Percentiles rank a stretch among this genome's conserved stretches.
These are phyloP conservation scores for Chrysosporium queenslandicum DNA, from an alignment of 2,329 filamentous ascomycete genomes.

Conservation along the genomic window DNA sequence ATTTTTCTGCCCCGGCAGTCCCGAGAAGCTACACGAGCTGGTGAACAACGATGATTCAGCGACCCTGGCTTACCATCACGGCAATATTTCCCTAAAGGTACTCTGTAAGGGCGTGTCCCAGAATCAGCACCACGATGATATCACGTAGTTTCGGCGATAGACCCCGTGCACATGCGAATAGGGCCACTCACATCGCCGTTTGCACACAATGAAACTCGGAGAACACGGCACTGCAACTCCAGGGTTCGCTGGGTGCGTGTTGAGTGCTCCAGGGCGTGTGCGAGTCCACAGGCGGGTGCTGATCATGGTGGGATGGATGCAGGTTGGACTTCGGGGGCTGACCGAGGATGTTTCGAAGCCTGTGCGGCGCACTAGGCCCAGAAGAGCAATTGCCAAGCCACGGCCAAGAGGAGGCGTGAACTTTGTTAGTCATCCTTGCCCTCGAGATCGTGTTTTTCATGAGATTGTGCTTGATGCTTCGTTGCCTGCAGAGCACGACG, in stretches of 20 bases:
- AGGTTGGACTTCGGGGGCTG: neutral
- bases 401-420: neutral
- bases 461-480: too few species aligned
- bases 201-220: neutral
- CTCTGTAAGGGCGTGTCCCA: neutral
- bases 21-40: neutral
- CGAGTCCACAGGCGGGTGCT: neutral
- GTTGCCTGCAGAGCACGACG: too few species aligned
- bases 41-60: neutral
- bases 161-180: neutral
- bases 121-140: neutral
- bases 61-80: neutral
- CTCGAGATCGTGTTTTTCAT: neutral
- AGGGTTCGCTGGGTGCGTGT: neutral
- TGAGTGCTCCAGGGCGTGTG: neutral
- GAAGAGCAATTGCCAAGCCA: neutral
- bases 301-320: neutral
- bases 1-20: neutral
- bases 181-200: neutral
- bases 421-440: neutral
- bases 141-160: neutral
- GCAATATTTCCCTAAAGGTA: neutral
- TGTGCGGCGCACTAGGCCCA: neutral
- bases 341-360: neutral
- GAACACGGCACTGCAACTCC: neutral